These are phyloP conservation scores for Sutorius eximius DNA, from an alignment of 1,284 basidiomycete genomes.

Conservation along the genomic window DNA sequence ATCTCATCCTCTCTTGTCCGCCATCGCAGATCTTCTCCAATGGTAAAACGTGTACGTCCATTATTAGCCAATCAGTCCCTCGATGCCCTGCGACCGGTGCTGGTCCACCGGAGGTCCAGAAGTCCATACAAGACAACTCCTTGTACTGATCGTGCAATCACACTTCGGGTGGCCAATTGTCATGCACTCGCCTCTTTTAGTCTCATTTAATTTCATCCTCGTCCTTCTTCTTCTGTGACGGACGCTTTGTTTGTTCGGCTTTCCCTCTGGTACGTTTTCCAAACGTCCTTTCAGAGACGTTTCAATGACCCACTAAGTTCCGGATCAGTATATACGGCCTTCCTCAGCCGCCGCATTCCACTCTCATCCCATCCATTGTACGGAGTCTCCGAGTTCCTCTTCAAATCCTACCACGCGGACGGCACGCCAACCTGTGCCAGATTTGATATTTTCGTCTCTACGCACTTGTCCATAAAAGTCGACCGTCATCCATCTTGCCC, in stretches of 20 bases:
- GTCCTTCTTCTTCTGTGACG: constrained; percentile 32
- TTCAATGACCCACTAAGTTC: constrained; percentile 31
- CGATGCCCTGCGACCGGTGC: constrained; percentile 9
- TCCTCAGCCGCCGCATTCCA: constrained; percentile 9
- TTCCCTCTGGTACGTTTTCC: constrained; percentile 27
- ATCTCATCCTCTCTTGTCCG: constrained; percentile 16
- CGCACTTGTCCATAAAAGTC: constrained; percentile 26
- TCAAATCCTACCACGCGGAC: constrained; percentile 27
- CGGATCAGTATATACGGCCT: constrained; percentile 32
- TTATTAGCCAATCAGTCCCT: constrained; percentile 21
- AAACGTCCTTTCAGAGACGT: constrained; percentile 26
- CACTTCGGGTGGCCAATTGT: constrained; percentile 26
- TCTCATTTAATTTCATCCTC: constrained; percentile 31
- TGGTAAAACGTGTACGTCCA: constrained; percentile 21
- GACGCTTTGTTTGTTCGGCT: constrained; percentile 29
- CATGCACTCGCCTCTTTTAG: constrained; percentile 28
- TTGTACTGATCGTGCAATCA: constrained; percentile 21
- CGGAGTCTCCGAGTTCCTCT: constrained; percentile 16
- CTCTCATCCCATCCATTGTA: constrained; percentile 20
- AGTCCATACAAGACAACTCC: constrained; percentile 22
- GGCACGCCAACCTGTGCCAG: constrained; percentile 34
- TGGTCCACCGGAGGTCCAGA: constrained; percentile 21
- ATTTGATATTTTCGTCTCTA: constrained; percentile 32
- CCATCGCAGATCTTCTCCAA: constrained; percentile 29
- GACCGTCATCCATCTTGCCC: constrained; percentile 30